Conservation (phyloP, 2,329 filamentous ascomycete species). For the Plenodomus lindquistii region DNA sequence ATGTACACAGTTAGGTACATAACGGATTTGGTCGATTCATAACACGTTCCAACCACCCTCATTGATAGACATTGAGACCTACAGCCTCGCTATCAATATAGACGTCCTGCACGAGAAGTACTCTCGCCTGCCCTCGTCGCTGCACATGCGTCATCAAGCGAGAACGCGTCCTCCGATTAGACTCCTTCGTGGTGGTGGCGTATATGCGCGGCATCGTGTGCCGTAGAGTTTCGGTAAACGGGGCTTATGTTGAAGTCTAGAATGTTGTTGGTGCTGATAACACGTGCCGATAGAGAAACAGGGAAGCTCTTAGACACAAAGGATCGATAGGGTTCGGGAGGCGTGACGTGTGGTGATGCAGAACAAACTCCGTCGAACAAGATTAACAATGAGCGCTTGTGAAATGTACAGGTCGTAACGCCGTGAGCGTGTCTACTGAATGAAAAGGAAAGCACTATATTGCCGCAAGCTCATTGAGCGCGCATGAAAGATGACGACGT, state of each 20-base stretch:
- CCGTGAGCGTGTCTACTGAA: not conserved
- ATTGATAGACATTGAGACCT: too few relatives aligned
- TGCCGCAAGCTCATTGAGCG: constrained; percentile 44
- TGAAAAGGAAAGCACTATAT: not conserved
- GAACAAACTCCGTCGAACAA: not conserved
- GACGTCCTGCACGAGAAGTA: too few relatives aligned
- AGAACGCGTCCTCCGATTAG: not conserved
- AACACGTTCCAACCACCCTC: too few relatives aligned
- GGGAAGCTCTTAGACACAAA: not conserved
- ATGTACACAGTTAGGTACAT: too few relatives aligned
- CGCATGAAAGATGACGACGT: constrained; percentile 46
- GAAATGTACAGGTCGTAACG: not conserved
- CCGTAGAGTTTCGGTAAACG: not conserved
- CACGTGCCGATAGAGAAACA: not conserved
- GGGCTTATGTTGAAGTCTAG: not conserved
- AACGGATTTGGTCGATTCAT: too few relatives aligned
- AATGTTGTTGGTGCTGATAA: not conserved
- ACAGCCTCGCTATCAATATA: too few relatives aligned
- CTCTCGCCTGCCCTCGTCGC: not conserved
- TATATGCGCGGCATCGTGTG: not conserved
- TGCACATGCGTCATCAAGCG: not conserved
- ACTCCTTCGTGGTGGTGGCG: not conserved
- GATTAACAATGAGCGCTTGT: not conserved
- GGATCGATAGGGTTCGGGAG: not conserved
- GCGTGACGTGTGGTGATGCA: not conserved